Evolutionary conservation across 1,284 basidiomycete genomes (phyloP).

Genomic region (Cutaneotrichosporon spelunceum): DNA sequence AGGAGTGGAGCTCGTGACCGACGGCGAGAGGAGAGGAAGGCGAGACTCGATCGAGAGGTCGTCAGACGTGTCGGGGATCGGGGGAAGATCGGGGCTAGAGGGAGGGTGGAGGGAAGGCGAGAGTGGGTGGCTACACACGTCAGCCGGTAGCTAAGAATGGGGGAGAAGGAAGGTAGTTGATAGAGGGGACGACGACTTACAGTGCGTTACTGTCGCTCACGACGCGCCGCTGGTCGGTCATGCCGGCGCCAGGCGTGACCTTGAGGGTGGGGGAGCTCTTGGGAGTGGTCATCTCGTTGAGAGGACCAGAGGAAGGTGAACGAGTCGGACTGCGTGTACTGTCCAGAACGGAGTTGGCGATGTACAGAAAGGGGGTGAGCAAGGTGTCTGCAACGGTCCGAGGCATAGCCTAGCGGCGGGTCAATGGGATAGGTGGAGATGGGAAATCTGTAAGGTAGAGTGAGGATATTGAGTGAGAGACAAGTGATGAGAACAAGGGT

Average conservation of each 20-base stretch:
- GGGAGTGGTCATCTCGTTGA: conserved; percentile 4
- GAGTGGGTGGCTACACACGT: neutral
- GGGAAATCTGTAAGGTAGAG: conserved; percentile 1
- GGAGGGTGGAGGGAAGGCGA: conserved; percentile 8
- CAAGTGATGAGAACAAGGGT: neutral
- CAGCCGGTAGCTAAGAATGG: neutral
- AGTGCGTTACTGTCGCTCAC: conserved; percentile 5
- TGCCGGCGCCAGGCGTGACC: neutral
- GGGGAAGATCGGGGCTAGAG: conserved; percentile 8
- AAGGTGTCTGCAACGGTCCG: neutral
- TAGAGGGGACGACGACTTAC: neutral
- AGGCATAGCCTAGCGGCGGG: neutral
- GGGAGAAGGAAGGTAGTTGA: conserved; percentile 2
- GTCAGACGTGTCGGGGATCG: conserved; percentile 5
- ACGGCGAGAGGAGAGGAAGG: neutral
- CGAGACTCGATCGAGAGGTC: neutral
- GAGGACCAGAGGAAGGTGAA: conserved; percentile 2
- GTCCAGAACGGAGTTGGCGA: neutral
- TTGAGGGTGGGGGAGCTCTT: neutral
- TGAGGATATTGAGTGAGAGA: neutral
- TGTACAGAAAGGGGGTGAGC: conserved; percentile 7
- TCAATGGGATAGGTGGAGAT: neutral
- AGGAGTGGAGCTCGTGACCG: conserved; percentile 16
- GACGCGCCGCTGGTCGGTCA: conserved; percentile 5
- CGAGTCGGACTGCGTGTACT: neutral